Conservation (phyloP, 768 basidiomycete genomes). For the Boletus patriciae region DNA sequence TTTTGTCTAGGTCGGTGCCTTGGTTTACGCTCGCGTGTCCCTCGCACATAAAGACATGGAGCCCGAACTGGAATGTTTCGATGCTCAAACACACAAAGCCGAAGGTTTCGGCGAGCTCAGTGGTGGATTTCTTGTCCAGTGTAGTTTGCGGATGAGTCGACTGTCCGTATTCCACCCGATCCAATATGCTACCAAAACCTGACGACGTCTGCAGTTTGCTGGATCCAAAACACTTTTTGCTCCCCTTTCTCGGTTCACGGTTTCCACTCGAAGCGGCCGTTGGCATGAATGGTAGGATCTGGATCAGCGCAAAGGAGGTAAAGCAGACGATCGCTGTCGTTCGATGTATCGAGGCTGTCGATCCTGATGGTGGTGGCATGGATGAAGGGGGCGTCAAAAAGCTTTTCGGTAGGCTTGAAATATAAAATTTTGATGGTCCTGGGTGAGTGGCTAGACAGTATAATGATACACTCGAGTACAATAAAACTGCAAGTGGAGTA, state of each 20-base stretch:
- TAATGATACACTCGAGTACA: conserved; percentile 8
- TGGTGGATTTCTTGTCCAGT: conserved; percentile 78
- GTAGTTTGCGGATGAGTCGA: conserved; percentile 84
- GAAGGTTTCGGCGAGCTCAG: conserved; percentile 94
- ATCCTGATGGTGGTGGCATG: conserved; percentile 70
- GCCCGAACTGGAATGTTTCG: conserved; percentile 95
- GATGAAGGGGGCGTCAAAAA: conserved; percentile 51
- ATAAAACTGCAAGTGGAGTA: background rate
- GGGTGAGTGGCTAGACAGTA: background rate
- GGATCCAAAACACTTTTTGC: conserved; percentile 76
- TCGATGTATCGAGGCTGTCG: conserved; percentile 79
- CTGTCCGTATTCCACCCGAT: conserved; percentile 50
- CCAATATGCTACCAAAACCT: conserved; percentile 2
- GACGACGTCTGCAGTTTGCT: conserved; percentile 54
- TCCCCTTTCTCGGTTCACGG: conserved; percentile 74
- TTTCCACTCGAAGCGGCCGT: conserved; percentile 89
- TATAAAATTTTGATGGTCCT: conserved; percentile 26
- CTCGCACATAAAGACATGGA: conserved; percentile 98
- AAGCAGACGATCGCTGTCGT: conserved; percentile 73
- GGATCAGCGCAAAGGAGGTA: conserved; percentile 76
- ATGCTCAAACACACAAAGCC: conserved; percentile 87
- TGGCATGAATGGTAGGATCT: conserved; percentile 90
- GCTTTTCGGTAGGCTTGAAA: conserved; percentile 49
- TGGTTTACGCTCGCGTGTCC: conserved; percentile 91
- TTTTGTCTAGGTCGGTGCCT: conserved; percentile 69